Base-by-base conservation (phyloP, 106 monocot genomes). In the Narthecium ossifragum region DNA sequence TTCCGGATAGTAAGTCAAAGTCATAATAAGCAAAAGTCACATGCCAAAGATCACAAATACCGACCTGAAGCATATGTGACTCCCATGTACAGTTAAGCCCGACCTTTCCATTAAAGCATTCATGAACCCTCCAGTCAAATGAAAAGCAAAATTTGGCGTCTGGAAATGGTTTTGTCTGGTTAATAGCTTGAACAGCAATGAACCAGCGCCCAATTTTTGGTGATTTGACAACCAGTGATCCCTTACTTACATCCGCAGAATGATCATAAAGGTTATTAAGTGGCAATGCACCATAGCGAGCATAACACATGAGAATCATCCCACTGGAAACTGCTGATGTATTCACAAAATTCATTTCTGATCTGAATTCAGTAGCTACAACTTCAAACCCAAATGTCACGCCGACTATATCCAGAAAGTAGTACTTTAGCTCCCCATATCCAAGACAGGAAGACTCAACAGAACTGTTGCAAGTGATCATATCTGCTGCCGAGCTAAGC, bases 151-250 rank as follows among this genome's bases (percentile, higher is more conserved):
- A 1, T 34, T 31, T 68, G 36, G 30, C n/a, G 8, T 67, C 36
- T 14, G 61, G 55, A 50, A 46, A 76, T 56, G 50, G 27, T 34
- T 58, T 57, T 62, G 70, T 83, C 61, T 60, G 62, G 39, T 76
- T 96, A 55, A 76, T 43, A 49, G 65, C 73, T 56, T 84, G 64
- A 62, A 96, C 17, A 53, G 74, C 67, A 73, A 90, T 71, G 37
- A 76, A 90, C 90, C 90, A 90, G 2, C 73, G 72, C 39, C 96
- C 86, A 62, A 79, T 74, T 74, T 71, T 64, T 36, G 90, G 90
- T 5, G 60, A 76, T 15, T 74, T 78, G 12, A 90, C 61, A 71
- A 78, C 39, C 68, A 90, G 70, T 39, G 78, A 70, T 26, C 34
- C 22, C 46, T 43, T 63, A 58, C 76, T 86, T 69, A 87, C 84